Conservation (phyloP, 2,329 filamentous ascomycete genomes). For the Alternaria incomplexa region DNA sequence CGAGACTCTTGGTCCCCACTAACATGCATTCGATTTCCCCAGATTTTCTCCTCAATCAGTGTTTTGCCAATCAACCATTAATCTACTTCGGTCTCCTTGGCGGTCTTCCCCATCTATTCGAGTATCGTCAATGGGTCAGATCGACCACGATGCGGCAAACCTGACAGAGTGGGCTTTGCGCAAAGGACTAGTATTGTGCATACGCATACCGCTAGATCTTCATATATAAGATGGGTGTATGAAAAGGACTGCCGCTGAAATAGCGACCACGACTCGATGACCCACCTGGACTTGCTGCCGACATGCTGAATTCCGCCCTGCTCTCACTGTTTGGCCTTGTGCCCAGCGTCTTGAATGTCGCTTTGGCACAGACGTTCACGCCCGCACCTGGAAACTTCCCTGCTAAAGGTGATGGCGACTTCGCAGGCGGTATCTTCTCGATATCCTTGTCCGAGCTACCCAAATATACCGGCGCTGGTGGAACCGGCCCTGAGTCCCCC, state of each 20-base stretch:
- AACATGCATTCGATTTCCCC: neutral
- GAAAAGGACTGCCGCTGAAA: neutral
- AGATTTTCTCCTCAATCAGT: neutral
- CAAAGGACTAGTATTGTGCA: neutral
- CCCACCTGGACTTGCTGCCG: neutral
- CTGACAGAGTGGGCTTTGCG: neutral
- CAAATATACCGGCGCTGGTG: slow-evolving; percentile 16
- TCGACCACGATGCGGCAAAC: neutral
- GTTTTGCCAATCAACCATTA: neutral
- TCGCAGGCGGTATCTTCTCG: slow-evolving; percentile 28
- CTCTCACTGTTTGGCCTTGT: slow-evolving; percentile 3
- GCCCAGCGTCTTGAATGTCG: neutral
- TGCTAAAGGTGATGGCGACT: slow-evolving; percentile 28
- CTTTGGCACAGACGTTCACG: slow-evolving; percentile 14
- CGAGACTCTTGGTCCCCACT: neutral
- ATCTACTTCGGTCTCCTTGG: neutral
- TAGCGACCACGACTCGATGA: neutral
- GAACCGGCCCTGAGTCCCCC: slow-evolving; percentile 15
- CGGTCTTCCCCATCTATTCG: neutral
- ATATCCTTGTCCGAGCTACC: slow-evolving; percentile 24
- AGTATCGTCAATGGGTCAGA: neutral
- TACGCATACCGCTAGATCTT: neutral
- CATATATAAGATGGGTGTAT: neutral
- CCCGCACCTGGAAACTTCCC: slow-evolving; percentile 23
- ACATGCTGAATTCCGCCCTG: slow-evolving; percentile 4